Evolutionary conservation across 139 green algal genomes (phyloP).

Genomic region (Edaphochlamys debaryana): DNA sequence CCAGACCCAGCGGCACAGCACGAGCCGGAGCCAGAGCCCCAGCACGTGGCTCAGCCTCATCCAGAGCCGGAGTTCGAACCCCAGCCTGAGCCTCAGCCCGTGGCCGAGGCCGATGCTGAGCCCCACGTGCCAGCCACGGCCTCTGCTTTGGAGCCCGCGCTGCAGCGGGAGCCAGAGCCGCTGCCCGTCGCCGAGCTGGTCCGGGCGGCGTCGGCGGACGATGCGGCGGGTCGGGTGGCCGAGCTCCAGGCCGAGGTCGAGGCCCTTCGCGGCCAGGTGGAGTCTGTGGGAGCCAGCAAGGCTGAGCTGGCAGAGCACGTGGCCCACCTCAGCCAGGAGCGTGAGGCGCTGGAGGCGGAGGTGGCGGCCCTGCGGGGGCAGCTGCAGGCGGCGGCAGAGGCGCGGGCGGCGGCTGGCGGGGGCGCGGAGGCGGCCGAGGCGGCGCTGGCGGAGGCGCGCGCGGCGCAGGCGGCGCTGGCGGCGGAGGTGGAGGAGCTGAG

Average conservation of each 20-base stretch:
- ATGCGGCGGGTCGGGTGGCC: background rate
- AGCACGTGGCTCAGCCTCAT: too few relatives aligned
- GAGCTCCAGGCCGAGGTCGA: conserved; percentile 24
- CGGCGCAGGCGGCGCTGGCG: background rate
- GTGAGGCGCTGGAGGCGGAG: conserved; percentile 27
- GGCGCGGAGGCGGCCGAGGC: background rate
- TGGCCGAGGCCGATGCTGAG: too few relatives aligned
- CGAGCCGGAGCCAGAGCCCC: too few relatives aligned
- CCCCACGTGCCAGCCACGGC: too few relatives aligned
- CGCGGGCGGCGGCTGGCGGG: background rate
- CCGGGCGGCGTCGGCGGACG: too few relatives aligned
- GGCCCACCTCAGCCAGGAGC: background rate
- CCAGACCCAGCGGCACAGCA: too few relatives aligned
- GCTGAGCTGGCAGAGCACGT: conserved; percentile 30
- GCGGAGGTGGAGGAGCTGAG: conserved; percentile 38
- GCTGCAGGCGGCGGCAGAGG: background rate
- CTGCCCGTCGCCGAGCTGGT: too few relatives aligned
- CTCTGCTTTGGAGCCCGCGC: too few relatives aligned
- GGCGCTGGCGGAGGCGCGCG: background rate
- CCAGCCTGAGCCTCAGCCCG: too few relatives aligned
- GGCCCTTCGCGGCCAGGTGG: conserved; percentile 1
- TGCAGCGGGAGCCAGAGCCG: too few relatives aligned
- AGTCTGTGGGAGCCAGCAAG: conserved; percentile 27
- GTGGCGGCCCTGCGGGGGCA: conserved; percentile 15
- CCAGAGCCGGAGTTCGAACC: too few relatives aligned